Evolutionary conservation across 139 green algal genomes (phyloP).

Genomic region (Volvox africanus): DNA sequence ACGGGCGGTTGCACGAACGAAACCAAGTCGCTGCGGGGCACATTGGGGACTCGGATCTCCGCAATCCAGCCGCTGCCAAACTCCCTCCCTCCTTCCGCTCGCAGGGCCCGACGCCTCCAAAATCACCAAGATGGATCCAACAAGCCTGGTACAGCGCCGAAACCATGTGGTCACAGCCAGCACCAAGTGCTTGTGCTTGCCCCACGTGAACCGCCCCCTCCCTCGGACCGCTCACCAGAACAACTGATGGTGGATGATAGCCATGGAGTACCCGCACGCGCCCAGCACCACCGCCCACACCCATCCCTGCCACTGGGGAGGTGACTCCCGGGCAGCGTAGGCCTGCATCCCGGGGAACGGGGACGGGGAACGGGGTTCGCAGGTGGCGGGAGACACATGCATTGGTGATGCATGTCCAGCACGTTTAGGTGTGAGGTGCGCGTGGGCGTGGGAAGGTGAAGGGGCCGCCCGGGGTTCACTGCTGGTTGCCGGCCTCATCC

Average conservation of each 20-base stretch:
- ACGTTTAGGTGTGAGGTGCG: not conserved
- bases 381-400: not conserved
- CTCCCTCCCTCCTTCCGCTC: not conserved
- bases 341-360: not conserved
- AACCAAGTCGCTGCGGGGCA: no score
- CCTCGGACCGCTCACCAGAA: constrained; percentile 70
- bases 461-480: no score
- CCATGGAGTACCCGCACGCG: constrained; percentile 63
- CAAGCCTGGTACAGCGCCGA: no score
- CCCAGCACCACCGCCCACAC: constrained; percentile 74
- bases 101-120: not conserved
- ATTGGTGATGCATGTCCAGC: not conserved
- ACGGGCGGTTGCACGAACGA: no score
- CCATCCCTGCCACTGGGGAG: constrained; percentile 77
- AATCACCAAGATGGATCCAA: no score
- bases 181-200: no score
- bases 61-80: not conserved
- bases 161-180: no score
- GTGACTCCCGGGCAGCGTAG: constrained; percentile 38
- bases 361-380: not conserved
- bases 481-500: not conserved
- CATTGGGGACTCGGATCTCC: no score
- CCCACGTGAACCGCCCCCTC: not conserved
- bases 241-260: constrained; percentile 83
- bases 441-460: not conserved